These are phyloP conservation scores for Microbotryum silenes-acaulis DNA, from an alignment of 1,284 basidiomycete species.

Conservation along the genomic window DNA sequence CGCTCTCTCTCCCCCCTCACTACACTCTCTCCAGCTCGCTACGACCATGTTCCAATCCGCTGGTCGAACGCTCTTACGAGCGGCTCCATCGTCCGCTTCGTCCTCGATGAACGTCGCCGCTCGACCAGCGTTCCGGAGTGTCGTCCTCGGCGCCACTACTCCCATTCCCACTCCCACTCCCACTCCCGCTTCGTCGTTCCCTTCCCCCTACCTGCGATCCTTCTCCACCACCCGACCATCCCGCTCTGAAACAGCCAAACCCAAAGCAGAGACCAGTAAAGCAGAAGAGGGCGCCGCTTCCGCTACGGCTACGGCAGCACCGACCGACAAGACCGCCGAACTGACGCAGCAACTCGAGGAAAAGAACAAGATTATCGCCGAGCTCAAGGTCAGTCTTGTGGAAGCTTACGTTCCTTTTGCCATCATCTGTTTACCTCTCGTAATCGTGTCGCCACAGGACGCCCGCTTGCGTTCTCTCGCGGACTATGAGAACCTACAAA, in stretches of 20 bases:
- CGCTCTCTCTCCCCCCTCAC: no score
- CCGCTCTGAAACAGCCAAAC: background rate
- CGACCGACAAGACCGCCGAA: constrained; percentile 7
- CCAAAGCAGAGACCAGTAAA: background rate
- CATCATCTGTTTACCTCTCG: no score
- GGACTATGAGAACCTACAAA: constrained; percentile 90
- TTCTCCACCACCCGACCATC: background rate
- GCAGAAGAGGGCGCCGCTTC: background rate
- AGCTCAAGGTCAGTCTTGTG: constrained; percentile 23
- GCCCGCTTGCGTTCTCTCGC: constrained; percentile 47
- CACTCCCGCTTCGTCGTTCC: background rate
- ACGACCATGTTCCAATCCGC: no score
- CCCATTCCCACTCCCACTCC: background rate
- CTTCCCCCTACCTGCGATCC: background rate
- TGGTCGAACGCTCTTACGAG: no score
- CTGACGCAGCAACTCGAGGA: constrained; percentile 17
- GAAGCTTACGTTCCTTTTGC: no score
- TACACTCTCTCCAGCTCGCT: no score
- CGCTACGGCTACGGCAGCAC: background rate
- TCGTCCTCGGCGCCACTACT: no score
- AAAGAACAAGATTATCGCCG: constrained; percentile 28
- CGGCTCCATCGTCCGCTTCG: no score
- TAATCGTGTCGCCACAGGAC: constrained; percentile 19
- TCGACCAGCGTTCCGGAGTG: background rate
- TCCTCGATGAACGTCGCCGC: no score